phyloP scores from a whole-genome alignment of 495 filamentous ascomycete species.

The Podospora pseudopauciseta region DNA sequence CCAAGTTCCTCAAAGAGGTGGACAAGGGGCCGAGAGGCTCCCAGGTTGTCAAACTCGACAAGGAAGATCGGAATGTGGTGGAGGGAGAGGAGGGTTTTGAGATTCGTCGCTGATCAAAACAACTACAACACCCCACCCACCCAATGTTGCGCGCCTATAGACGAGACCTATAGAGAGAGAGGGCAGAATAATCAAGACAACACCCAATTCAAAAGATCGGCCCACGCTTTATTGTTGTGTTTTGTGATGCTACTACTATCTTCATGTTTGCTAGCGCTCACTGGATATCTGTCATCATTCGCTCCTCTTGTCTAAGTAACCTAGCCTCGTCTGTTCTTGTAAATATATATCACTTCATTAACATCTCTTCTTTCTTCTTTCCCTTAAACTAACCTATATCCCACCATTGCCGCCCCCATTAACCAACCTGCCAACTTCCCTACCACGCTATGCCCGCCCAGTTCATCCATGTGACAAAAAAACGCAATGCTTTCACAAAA shows the following conservation, averaged over 20 bases:
- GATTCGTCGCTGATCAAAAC: conserved; percentile 39
- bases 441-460: not conserved
- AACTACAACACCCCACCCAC: not conserved
- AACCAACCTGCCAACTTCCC: not conserved
- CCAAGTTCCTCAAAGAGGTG: conserved; percentile 70
- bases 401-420: not conserved
- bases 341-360: not conserved
- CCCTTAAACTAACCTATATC: not conserved
- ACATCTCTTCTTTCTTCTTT: not conserved
- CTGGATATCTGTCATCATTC: not conserved
- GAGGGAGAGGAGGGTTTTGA: conserved; percentile 64
- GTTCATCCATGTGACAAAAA: not conserved
- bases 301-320: not conserved
- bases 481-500: not conserved
- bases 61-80: conserved; percentile 56
- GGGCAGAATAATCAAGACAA: too few species aligned
- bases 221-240: too few species aligned
- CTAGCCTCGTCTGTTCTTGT: not conserved
- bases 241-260: too few species aligned
- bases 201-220: too few species aligned
- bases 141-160: not conserved
- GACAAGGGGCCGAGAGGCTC: conserved; percentile 66
- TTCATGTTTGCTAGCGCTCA: not conserved
- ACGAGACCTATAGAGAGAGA: too few species aligned
- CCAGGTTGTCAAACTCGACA: conserved; percentile 68